Conservation (phyloP, 1,139 yeast genomes). For the Hansenula sp. region DNA sequence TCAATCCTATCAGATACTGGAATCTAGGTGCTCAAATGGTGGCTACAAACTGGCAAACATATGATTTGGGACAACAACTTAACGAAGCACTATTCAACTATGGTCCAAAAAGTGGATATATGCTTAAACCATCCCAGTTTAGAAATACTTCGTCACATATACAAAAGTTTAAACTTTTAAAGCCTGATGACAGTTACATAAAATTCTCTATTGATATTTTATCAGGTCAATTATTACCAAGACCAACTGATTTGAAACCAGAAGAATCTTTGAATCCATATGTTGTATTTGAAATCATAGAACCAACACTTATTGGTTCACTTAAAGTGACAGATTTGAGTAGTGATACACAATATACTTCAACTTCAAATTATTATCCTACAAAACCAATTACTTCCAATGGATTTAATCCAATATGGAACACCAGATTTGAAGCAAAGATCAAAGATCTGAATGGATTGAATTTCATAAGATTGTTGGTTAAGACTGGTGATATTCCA, state of each 20-base stretch:
- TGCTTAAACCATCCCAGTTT: conserved; percentile 59
- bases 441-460: conserved; percentile 38
- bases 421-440: conserved; percentile 43
- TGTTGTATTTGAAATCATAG: conserved; percentile 19
- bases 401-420: conserved; percentile 89
- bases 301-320: conserved; percentile 10
- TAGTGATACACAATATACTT: conserved; percentile 1
- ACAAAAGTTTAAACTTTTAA: conserved; percentile 23
- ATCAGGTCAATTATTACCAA: conserved; percentile 84
- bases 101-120: conserved; percentile 63
- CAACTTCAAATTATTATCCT: conserved; percentile 5
- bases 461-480: conserved; percentile 47
- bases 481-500: conserved; percentile 36
- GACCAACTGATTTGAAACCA: conserved; percentile 44
- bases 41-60: conserved; percentile 96
- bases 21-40: conserved; percentile 86
- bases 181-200: conserved; percentile 15
- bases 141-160: conserved; percentile 22
- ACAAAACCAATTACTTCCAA: conserved; percentile 36
- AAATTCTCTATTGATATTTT: conserved; percentile 45
- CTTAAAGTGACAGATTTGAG: conserved; percentile 13
- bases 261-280: conserved; percentile 24
- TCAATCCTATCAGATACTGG: conserved; percentile 79
- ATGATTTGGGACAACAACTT: conserved; percentile 85
- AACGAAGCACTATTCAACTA: conserved; percentile 77